Base-by-base conservation (phyloP, 2,329 filamentous ascomycete genomes). In the Emericellopsis cladophorae region DNA sequence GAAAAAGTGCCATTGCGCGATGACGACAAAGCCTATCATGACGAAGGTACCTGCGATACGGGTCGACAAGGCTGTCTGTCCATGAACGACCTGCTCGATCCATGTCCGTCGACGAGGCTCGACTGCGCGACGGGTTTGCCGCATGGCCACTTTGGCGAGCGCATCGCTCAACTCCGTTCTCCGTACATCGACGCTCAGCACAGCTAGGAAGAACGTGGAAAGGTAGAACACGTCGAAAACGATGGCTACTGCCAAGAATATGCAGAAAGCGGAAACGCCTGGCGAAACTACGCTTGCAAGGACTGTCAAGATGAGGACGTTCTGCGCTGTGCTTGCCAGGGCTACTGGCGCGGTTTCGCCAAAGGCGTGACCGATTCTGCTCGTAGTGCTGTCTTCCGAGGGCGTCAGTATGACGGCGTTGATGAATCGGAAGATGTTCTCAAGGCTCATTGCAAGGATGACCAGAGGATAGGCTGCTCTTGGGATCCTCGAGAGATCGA, bases 1-100 rank as follows among this genome's bases (percentile, higher is more conserved):
- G 46, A 84, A 82, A 48, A 88, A 88, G 51, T 89, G 84, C 69
- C 79, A 84, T 49, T 89, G 84, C 1, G 84, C 75, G 35, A 81
- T 76, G 14, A 87, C 54, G 7, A 89, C 73, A 47, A 87, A 84
- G 2, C 76, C 78, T 18, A 86, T 62, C 56, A 86, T 79, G 24
- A 87, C 78, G 11, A 81, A 69, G 0, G 82, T 84, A 1, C 84
- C 84, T 3, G 83, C 83, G 48, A 88, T 77, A 24, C 84, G 72
- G 2, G 84, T 88, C 32, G 79, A 84, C 45, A 84, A 63, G 7
- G 81, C 75, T 5, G 78, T 62, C 24, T 73, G 76, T n/a, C 81
- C 79, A 39, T 75, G 71, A 4, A 79, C 56, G n/a, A 85, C 50
- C 6, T 72, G 70, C 45, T 76, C 72, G 11, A 74, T 54, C 79